Conservation (phyloP, 2,329 filamentous ascomycete species). For the Chaetomiaceae sp. region DNA sequence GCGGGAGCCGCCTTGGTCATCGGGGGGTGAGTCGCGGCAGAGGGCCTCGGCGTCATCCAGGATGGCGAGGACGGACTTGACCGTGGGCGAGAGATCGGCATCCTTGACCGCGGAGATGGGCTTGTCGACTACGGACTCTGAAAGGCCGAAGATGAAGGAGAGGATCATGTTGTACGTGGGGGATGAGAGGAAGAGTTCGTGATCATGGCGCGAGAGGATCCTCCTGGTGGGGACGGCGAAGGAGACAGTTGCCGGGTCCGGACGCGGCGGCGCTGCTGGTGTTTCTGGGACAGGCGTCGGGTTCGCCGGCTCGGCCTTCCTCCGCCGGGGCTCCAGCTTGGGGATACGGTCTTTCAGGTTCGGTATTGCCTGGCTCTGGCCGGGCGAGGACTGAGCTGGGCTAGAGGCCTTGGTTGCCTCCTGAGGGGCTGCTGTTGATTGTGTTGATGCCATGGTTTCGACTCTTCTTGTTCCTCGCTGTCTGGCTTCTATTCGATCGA, state of each 20-base stretch:
- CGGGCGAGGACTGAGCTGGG: background rate
- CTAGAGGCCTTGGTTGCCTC: background rate
- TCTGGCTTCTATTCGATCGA: slow-evolving; percentile 7
- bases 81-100: slow-evolving; percentile 51
- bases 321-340: slow-evolving; percentile 62
- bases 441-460: slow-evolving; percentile 9
- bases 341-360: slow-evolving; percentile 57
- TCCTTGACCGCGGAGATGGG: slow-evolving; percentile 60
- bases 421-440: background rate
- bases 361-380: slow-evolving; percentile 33
- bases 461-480: background rate
- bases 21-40: slow-evolving; percentile 66
- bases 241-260: slow-evolving; percentile 53
- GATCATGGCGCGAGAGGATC: slow-evolving; percentile 77
- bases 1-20: slow-evolving; percentile 81
- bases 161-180: slow-evolving; percentile 70
- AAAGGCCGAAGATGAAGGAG: slow-evolving; percentile 80
- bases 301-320: slow-evolving; percentile 46
- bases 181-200: slow-evolving; percentile 74
- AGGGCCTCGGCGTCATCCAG: slow-evolving; percentile 66
- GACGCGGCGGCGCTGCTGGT: slow-evolving; percentile 65
- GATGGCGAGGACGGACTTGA: slow-evolving; percentile 63
- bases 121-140: slow-evolving; percentile 71
- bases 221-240: slow-evolving; percentile 69
- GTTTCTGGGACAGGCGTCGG: slow-evolving; percentile 67